Evolutionary conservation across 257 asterid genomes (phyloP).

Genomic region (Nicotiana knightiana): DNA sequence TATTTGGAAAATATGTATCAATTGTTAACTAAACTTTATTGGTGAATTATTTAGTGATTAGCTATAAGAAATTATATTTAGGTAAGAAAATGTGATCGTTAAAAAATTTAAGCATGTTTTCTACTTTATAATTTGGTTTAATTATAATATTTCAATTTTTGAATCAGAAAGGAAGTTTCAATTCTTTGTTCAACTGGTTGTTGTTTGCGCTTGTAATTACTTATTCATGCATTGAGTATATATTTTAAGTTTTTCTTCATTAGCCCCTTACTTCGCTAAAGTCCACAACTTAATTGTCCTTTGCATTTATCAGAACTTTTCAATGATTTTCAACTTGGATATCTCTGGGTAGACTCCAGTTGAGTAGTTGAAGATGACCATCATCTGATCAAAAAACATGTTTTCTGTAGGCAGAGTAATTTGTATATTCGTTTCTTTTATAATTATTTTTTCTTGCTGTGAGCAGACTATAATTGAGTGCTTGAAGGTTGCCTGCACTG

Average conservation of each 20-base stretch:
- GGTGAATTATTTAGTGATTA: too few species aligned
- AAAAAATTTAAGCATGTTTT: neutral
- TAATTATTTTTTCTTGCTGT: constrained; percentile 1
- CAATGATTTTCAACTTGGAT: neutral
- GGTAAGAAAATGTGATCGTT: neutral
- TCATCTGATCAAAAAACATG: neutral
- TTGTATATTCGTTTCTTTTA: neutral
- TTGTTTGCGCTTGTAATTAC: neutral
- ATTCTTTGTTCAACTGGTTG: neutral
- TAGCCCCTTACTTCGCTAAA: neutral
- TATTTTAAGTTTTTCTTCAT: neutral
- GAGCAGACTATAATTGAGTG: constrained; percentile 89
- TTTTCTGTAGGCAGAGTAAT: neutral
- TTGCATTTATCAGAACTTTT: neutral
- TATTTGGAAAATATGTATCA: neutral
- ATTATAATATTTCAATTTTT: neutral
- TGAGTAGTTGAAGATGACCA: neutral
- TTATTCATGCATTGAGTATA: neutral
- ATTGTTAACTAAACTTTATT: too few species aligned
- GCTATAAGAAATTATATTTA: neutral
- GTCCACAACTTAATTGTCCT: neutral
- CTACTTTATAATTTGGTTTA: neutral
- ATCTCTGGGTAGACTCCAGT: neutral
- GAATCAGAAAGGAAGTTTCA: neutral
- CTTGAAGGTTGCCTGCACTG: constrained; percentile 96